Conservation (phyloP, 1,139 yeast genomes). For the Hemisphaericaspora xylanilytica region DNA sequence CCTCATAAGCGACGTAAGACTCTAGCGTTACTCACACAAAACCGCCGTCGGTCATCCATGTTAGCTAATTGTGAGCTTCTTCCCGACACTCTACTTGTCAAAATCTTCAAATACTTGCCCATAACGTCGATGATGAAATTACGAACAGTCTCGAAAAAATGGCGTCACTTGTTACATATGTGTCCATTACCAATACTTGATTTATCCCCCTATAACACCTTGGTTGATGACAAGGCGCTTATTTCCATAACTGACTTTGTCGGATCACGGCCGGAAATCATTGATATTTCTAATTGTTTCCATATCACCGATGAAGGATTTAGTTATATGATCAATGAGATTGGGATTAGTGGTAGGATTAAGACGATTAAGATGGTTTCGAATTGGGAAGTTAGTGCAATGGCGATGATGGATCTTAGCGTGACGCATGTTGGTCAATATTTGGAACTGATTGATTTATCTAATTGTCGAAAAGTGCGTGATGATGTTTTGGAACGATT, state of each 20-base stretch:
- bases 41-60: slow-evolving; percentile 45
- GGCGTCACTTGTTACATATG: slow-evolving; percentile 60
- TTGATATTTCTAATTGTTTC: slow-evolving; percentile 70
- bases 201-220: slow-evolving; percentile 58
- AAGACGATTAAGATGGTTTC: slow-evolving; percentile 58
- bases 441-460: slow-evolving; percentile 59
- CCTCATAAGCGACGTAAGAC: slow-evolving; percentile 53
- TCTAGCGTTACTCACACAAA: slow-evolving; percentile 31
- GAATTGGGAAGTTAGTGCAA: slow-evolving; percentile 75
- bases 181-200: slow-evolving; percentile 50
- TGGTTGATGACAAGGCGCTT: slow-evolving; percentile 56
- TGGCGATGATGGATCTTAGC: slow-evolving; percentile 77
- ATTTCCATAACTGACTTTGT: slow-evolving; percentile 64
- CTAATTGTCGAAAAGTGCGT: slow-evolving; percentile 70
- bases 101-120: slow-evolving; percentile 50
- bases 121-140: slow-evolving; percentile 58
- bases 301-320: slow-evolving; percentile 77
- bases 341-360: slow-evolving; percentile 64
- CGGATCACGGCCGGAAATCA: slow-evolving; percentile 60
- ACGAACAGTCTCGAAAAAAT: slow-evolving; percentile 55
- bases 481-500: slow-evolving; percentile 69
- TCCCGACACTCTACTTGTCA: slow-evolving; percentile 55
- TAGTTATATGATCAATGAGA: slow-evolving; percentile 64
- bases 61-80: slow-evolving; percentile 52
- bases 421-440: slow-evolving; percentile 61